These are phyloP conservation scores for Zygotorulaspora mrakii DNA, from an alignment of 1,139 yeast species.

Conservation along the genomic window DNA sequence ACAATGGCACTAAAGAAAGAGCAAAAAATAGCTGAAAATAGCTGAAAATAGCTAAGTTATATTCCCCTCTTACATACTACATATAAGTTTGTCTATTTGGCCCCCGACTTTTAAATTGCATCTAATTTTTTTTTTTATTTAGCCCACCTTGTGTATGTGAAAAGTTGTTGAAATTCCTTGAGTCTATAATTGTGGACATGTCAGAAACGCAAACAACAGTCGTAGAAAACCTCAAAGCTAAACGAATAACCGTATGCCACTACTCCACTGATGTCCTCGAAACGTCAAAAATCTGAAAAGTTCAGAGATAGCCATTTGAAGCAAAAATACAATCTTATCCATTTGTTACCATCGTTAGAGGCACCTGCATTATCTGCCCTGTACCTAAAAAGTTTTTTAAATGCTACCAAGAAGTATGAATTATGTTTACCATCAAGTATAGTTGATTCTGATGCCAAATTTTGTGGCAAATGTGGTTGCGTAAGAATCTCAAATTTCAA, in stretches of 20 bases:
- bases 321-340: conserved; percentile 33
- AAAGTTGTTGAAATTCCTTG: too few relatives aligned
- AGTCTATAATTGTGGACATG: too few relatives aligned
- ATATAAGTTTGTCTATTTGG: too few relatives aligned
- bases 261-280: conserved; percentile 15
- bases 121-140: neutral
- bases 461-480: conserved; percentile 47
- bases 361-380: conserved; percentile 31
- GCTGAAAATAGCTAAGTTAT: neutral
- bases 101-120: neutral
- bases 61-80: too few relatives aligned
- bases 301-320: conserved; percentile 30
- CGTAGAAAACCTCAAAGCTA: too few relatives aligned
- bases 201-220: too few relatives aligned
- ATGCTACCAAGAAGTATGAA: conserved; percentile 32
- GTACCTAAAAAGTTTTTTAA: conserved; percentile 32
- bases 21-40: neutral
- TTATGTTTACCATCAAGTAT: conserved; percentile 27
- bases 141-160: neutral
- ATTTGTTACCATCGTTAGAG: conserved; percentile 25
- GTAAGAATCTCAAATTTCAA: conserved; percentile 48
- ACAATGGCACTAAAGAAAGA: neutral
- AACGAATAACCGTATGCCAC: neutral
- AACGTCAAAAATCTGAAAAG: conserved; percentile 28
- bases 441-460: conserved; percentile 32